These are phyloP conservation scores for Mucor piriformis DNA, from an alignment of 371 early-diverging fungal genomes.

Conservation along the genomic window DNA sequence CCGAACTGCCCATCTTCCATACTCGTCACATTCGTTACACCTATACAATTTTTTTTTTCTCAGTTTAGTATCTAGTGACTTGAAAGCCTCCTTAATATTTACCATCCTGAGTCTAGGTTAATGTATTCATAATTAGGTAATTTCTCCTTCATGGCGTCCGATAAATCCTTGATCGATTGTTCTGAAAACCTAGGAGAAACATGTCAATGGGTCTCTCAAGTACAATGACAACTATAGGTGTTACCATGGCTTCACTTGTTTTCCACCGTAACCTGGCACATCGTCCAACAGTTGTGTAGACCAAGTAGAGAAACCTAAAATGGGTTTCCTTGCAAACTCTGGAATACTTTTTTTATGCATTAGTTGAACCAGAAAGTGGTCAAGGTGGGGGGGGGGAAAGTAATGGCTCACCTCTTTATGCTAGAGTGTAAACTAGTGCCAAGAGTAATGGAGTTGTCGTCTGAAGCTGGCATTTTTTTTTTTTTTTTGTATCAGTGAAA, in stretches of 20 bases:
- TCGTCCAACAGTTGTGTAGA: conserved; percentile 47
- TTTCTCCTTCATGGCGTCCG: conserved; percentile 39
- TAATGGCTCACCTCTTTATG: too few species aligned
- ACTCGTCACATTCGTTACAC: conserved; percentile 43
- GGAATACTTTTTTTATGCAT: conserved; percentile 14
- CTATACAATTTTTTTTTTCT: too few species aligned
- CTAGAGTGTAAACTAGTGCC: too few species aligned
- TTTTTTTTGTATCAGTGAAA: too few species aligned
- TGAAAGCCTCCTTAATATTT: too few species aligned
- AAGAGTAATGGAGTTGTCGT: too few species aligned
- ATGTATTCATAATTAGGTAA: conserved; percentile 50
- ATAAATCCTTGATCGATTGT: conserved; percentile 23
- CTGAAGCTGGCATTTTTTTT: too few species aligned
- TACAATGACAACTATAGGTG: too few species aligned
- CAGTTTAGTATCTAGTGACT: too few species aligned
- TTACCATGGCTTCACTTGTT: conserved; percentile 24
- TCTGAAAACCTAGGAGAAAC: not conserved
- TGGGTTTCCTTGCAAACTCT: conserved; percentile 37
- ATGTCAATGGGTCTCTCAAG: too few species aligned
- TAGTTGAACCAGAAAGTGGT: too few species aligned
- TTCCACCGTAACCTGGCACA: conserved; percentile 50
- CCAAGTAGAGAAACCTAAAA: conserved; percentile 53
- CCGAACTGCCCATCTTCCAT: conserved; percentile 44
- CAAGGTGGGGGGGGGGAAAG: too few species aligned
- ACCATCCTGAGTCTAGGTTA: conserved; percentile 55